Evolutionary conservation across 73 alveolate species (phyloP).

Genomic region (Loxodes magnus): DNA sequence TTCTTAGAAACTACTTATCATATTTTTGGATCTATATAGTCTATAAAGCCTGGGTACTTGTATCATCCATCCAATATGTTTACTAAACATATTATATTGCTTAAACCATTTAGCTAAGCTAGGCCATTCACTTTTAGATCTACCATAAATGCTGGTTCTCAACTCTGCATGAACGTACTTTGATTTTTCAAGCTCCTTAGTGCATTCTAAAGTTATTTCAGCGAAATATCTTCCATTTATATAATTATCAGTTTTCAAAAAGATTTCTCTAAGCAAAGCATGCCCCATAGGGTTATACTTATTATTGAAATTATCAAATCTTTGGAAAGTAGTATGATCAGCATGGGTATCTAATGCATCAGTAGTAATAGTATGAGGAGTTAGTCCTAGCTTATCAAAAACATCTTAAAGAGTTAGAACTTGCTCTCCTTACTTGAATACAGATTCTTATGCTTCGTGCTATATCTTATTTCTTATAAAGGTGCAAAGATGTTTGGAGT

Average conservation of each 20-base stretch:
- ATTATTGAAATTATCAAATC: slow-evolving; percentile 59
- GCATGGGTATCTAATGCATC: slow-evolving; percentile 39
- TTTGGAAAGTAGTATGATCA: slow-evolving; percentile 40
- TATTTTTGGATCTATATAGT: slow-evolving; percentile 36
- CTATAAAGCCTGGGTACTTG: slow-evolving; percentile 56
- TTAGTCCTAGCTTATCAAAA: slow-evolving; percentile 18
- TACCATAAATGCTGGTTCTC: slow-evolving; percentile 58
- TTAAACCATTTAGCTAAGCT: slow-evolving; percentile 50
- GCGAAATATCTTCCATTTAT: slow-evolving; percentile 59
- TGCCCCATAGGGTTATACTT: slow-evolving; percentile 62
- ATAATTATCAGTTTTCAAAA: slow-evolving; percentile 56
- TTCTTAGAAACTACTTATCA: slow-evolving; percentile 42
- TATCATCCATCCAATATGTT: slow-evolving; percentile 57
- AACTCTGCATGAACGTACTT: slow-evolving; percentile 40
- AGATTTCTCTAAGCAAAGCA: slow-evolving; percentile 48
- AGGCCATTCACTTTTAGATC: slow-evolving; percentile 53
- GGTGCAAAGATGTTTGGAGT: slow-evolving; percentile 46
- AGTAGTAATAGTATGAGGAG: slow-evolving; percentile 1
- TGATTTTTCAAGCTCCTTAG: slow-evolving; percentile 31
- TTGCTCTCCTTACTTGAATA: slow-evolving; percentile 18
- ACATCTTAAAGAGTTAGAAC: slow-evolving; percentile 23
- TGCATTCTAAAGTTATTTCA: slow-evolving; percentile 43
- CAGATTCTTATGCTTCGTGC: slow-evolving; percentile 31
- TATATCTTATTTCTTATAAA: slow-evolving; percentile 40
- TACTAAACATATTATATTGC: slow-evolving; percentile 27